A percentile compares a stretch with the other conserved stretches of the same genome.
Evolutionary conservation across 1,284 basidiomycete species (phyloP).

Genomic region (Stereum hirsutum): DNA sequence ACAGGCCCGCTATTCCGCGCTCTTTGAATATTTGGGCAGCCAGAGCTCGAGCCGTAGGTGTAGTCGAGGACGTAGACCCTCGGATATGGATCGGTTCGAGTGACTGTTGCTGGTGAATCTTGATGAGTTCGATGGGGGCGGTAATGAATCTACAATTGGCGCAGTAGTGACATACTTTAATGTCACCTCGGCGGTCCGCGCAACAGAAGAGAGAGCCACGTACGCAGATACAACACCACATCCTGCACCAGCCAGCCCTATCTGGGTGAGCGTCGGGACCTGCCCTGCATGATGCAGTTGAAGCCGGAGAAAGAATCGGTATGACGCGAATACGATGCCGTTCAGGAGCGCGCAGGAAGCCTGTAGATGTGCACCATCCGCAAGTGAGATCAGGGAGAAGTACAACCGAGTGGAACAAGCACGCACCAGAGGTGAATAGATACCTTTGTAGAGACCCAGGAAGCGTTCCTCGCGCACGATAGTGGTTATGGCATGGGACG

Average conservation of each 20-base stretch:
- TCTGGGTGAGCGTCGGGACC: slow-evolving; percentile 54
- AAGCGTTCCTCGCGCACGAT: slow-evolving; percentile 63
- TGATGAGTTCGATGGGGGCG: slow-evolving; percentile 78
- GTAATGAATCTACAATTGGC: slow-evolving; percentile 52
- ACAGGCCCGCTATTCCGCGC: slow-evolving; percentile 61
- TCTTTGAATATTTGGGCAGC: slow-evolving; percentile 42
- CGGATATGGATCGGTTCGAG: slow-evolving; percentile 18
- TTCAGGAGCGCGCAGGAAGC: slow-evolving; percentile 64
- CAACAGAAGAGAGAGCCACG: slow-evolving; percentile 19
- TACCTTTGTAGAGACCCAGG: slow-evolving; percentile 61
- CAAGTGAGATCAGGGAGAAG: not conserved
- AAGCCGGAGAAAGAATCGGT: slow-evolving; percentile 57
- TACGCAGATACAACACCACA: slow-evolving; percentile 74
- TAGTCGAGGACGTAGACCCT: slow-evolving; percentile 10
- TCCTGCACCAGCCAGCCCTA: slow-evolving; percentile 68
- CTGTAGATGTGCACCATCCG: slow-evolving; percentile 25
- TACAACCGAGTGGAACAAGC: not conserved
- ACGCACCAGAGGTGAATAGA: slow-evolving; percentile 61
- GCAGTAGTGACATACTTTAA: not conserved
- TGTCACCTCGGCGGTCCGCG: not conserved
- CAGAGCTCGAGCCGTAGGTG: slow-evolving; percentile 38
- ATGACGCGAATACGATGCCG: slow-evolving; percentile 67
- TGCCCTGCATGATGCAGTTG: slow-evolving; percentile 38
- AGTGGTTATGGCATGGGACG: slow-evolving; percentile 49
- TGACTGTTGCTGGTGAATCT: slow-evolving; percentile 73